Evolutionary conservation across 495 filamentous ascomycete species (phyloP).

Genomic region (Alectoria sarmentosa): DNA sequence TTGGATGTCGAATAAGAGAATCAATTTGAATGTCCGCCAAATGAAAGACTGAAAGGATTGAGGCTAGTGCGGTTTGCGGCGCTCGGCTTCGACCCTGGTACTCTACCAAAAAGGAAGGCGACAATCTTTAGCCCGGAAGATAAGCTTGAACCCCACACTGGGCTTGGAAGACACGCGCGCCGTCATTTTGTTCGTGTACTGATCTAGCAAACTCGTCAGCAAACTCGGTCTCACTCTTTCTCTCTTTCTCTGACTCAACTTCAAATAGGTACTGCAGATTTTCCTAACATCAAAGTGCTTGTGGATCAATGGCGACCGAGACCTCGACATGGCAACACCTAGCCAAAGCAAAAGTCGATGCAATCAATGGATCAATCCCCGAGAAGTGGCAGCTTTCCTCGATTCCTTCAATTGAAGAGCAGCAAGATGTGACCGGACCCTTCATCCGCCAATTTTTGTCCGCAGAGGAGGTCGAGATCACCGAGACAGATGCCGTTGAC

Average conservation of each 20-base stretch:
- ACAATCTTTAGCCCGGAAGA: slow-evolving; percentile 12
- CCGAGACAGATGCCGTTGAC: slow-evolving; percentile 45
- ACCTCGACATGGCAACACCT: slow-evolving; percentile 36
- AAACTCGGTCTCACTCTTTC: no score
- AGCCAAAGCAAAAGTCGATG: slow-evolving; percentile 45
- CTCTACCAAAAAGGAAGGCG: slow-evolving; percentile 12
- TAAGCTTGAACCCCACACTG: slow-evolving; percentile 19
- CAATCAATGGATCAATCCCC: slow-evolving; percentile 49
- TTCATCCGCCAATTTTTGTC: slow-evolving; percentile 54
- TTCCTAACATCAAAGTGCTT: not conserved
- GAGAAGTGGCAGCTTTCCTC: slow-evolving; percentile 47
- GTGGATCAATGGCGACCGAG: slow-evolving; percentile 15
- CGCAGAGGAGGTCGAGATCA: slow-evolving; percentile 49
- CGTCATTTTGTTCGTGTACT: slow-evolving; percentile 4
- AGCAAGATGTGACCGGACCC: slow-evolving; percentile 53
- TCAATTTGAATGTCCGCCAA: slow-evolving; percentile 89
- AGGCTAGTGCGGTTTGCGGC: no score
- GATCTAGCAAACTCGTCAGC: no score
- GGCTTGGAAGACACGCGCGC: slow-evolving; percentile 5
- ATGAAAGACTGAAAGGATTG: slow-evolving; percentile 54
- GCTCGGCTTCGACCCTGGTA: no score
- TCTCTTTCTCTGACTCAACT: no score
- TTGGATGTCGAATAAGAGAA: slow-evolving; percentile 79
- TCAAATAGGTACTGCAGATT: no score
- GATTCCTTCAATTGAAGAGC: slow-evolving; percentile 43